A percentile compares a stretch with the other conserved stretches of the same genome.
phyloP scores from a whole-genome alignment of 2,329 filamentous ascomycete species.

The Plenodomus biglobosus region DNA sequence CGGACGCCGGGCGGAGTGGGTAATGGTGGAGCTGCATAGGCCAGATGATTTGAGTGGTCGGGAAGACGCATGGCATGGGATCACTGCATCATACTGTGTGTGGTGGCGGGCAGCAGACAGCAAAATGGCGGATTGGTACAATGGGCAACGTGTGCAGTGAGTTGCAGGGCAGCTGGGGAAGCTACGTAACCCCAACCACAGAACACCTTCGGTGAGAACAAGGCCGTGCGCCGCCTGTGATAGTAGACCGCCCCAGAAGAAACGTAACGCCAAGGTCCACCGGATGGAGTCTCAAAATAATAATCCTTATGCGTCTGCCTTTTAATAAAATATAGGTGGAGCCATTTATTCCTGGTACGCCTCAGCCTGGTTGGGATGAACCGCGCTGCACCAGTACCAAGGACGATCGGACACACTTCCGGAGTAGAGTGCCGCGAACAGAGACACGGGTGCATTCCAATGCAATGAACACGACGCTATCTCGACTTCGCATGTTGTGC shows the following conservation, averaged over 20 bases:
- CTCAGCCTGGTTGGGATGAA: neutral
- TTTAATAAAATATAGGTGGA: neutral
- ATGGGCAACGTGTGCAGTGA: conserved; percentile 7
- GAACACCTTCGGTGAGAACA: conserved; percentile 17
- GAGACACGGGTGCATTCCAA: too few relatives aligned
- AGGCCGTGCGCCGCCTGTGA: conserved; percentile 16
- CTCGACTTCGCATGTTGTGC: neutral
- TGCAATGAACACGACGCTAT: neutral
- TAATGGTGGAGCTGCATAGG: conserved; percentile 43
- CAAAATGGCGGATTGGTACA: conserved; percentile 10
- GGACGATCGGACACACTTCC: neutral
- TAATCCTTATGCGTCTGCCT: conserved; percentile 2
- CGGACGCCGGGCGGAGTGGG: conserved; percentile 36
- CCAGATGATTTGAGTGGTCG: conserved; percentile 27
- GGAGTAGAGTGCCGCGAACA: neutral
- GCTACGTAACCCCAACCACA: conserved; percentile 22
- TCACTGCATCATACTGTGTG: conserved; percentile 32
- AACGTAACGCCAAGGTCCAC: conserved; percentile 14
- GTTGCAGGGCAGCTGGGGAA: conserved; percentile 19
- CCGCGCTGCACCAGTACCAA: neutral
- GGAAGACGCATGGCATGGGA: conserved; percentile 37
- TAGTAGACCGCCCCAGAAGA: conserved; percentile 6
- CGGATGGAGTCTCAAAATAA: neutral
- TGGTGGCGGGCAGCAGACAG: conserved; percentile 5
- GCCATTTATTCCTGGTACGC: neutral